A percentile compares a stretch with the other conserved stretches of the same genome.
phyloP scores from a whole-genome alignment of 1,139 yeast genomes.

The Blastobotrys niveus region DNA sequence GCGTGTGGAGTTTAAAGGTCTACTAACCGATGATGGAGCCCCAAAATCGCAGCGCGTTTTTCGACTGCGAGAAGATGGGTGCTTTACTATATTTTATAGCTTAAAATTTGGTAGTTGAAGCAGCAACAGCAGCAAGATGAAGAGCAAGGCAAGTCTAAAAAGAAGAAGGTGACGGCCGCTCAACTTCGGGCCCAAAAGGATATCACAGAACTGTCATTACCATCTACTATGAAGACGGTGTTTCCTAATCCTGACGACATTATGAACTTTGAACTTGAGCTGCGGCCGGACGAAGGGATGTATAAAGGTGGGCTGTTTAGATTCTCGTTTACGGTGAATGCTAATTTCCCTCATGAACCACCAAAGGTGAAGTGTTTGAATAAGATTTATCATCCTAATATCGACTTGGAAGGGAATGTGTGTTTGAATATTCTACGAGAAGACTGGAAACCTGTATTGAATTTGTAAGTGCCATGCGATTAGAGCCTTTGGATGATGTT shows the following conservation, averaged over 20 bases:
- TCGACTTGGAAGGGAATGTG: conserved; percentile 83
- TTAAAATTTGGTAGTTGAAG: conserved; percentile 40
- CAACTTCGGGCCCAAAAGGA: conserved; percentile 48
- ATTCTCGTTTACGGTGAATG: conserved; percentile 59
- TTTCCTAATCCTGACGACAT: conserved; percentile 54
- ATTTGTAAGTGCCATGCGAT: conserved; percentile 41
- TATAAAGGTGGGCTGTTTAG: conserved; percentile 64
- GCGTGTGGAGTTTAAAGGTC: no score
- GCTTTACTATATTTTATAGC: no score
- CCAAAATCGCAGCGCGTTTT: no score
- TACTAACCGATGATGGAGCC: no score
- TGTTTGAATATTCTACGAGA: conserved; percentile 87
- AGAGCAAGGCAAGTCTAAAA: conserved; percentile 29
- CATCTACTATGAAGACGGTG: conserved; percentile 52
- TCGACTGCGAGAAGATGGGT: no score
- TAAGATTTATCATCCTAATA: conserved; percentile 86
- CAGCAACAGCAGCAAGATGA: conserved; percentile 35
- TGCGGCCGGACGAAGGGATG: conserved; percentile 75
- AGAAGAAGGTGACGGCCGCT: conserved; percentile 45
- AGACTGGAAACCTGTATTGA: conserved; percentile 95
- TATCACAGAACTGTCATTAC: conserved; percentile 62
- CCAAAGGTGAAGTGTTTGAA: conserved; percentile 50
- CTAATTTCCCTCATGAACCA: conserved; percentile 85
- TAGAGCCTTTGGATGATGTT: neutral
- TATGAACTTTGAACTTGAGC: conserved; percentile 54